phyloP scores from a whole-genome alignment of 129 eudicot genomes.

The Arctium lappa region DNA sequence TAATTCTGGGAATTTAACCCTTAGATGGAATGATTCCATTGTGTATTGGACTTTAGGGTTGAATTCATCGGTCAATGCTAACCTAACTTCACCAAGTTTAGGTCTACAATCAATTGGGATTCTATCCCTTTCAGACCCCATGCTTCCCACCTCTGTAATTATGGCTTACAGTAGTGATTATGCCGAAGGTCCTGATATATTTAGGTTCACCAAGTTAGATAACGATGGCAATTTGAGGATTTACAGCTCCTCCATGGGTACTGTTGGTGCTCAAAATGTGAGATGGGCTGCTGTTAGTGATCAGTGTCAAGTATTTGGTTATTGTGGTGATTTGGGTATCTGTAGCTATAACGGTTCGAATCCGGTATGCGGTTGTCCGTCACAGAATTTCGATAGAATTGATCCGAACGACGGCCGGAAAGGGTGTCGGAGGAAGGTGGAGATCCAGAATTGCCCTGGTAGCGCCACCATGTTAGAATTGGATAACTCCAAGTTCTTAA shows the following conservation, averaged over 20 bases:
- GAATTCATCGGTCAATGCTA: constrained; percentile 47
- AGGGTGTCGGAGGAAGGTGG: constrained; percentile 79
- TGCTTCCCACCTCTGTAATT: constrained; percentile 23
- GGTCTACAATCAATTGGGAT: constrained; percentile 59
- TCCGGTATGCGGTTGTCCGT: constrained; percentile 80
- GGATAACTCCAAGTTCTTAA: constrained; percentile 60
- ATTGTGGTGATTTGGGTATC: constrained; percentile 78
- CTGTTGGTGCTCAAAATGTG: constrained; percentile 17
- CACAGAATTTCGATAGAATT: constrained; percentile 60
- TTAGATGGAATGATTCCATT: constrained; percentile 51
- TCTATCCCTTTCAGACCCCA: constrained; percentile 42
- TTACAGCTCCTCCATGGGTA: constrained; percentile 51
- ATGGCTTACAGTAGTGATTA: constrained; percentile 85
- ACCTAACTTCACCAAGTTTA: constrained; percentile 50
- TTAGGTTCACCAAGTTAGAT: constrained; percentile 64
- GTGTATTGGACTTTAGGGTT: constrained; percentile 57
- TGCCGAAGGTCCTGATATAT: constrained; percentile 52
- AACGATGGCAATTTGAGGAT: constrained; percentile 84
- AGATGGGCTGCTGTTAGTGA: constrained; percentile 91
- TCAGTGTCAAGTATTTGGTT: constrained; percentile 81
- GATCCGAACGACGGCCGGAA: constrained; percentile 47
- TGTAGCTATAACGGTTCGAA: constrained; percentile 78
- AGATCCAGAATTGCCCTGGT: constrained; percentile 56
- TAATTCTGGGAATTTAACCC: constrained; percentile 49
- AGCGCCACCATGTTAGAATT: constrained; percentile 56